Conservation (phyloP, 305 asterid genomes). For the Solanum hybrid region DNA sequence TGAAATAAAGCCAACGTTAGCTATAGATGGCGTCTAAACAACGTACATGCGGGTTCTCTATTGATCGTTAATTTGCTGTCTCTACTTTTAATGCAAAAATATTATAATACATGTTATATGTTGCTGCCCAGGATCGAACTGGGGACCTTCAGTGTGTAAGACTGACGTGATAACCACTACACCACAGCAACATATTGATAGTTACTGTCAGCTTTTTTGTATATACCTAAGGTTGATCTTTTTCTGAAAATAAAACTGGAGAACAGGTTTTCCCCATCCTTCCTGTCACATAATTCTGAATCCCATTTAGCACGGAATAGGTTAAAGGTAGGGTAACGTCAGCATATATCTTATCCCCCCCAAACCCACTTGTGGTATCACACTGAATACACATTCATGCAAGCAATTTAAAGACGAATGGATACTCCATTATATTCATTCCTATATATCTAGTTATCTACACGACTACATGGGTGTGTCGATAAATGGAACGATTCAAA, state of each 20-base stretch:
- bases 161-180: conserved; percentile 10
- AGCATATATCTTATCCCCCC: background rate
- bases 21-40: background rate
- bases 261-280: background rate
- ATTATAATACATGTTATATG: no score
- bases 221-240: background rate
- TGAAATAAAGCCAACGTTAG: background rate
- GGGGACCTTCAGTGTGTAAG: conserved; percentile 9
- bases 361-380: background rate
- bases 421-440: background rate
- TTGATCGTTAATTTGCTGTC: background rate
- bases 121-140: conserved; percentile 3
- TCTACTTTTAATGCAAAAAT: background rate
- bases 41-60: background rate
- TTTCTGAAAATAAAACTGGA: background rate
- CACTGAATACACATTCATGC: background rate
- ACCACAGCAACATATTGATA: background rate
- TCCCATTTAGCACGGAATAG: background rate
- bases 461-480: background rate
- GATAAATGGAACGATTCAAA: background rate
- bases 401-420: background rate
- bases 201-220: no score
- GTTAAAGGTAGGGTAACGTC: background rate
- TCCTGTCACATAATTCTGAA: background rate
- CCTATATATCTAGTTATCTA: background rate